Base-by-base conservation (phyloP, 768 basidiomycete genomes). In the Mycena galopus region DNA sequence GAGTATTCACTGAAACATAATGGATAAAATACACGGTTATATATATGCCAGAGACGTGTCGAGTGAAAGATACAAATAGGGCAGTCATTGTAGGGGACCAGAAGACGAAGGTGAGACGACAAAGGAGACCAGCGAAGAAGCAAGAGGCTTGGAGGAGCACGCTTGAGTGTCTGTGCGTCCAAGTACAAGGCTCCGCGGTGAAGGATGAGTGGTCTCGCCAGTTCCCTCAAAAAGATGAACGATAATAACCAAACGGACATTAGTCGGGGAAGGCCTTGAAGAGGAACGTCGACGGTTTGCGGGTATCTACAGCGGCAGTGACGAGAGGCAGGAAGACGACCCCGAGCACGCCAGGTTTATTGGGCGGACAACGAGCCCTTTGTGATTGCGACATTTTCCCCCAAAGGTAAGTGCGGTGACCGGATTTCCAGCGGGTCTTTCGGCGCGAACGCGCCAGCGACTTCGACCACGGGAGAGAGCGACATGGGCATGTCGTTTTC, bases 391-490 rank as follows among this genome's bases (percentile, higher is more conserved):
- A 84, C 81, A 69, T 82, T 85, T 74, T 89, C 88, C 65, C 80
- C 82, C 68, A 86, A 82, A 7, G 86, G 79, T 61, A 86, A 75
- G 68, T 85, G 86, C 35, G 87, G 81, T 25, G 84, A 81, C 77
- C 84, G 85, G 79, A 87, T 77, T n/a, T n/a, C n/a, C n/a, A n/a
- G n/a, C n/a, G n/a, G n/a, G 25, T 84, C 80, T 65, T 83, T 80
- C 42, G 77, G 69, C 42, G 81, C 71, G 58, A 84, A 84, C 62
- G 82, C 77, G 27, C 82, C 80, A 67, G 81, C 76, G 8, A 77
- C 72, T 44, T 79, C 67, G 53, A 77, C 74, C 11, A 73, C 66
- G 9, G 77, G 74, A 27, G 73, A 61, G 27, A 74, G 27, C 64
- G 58, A 73, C 71, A 80, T 53, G 42, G 79, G 84, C 53, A 81